phyloP scores from a whole-genome alignment of 495 filamentous ascomycete genomes.

The Tetracladium marchalianum region DNA sequence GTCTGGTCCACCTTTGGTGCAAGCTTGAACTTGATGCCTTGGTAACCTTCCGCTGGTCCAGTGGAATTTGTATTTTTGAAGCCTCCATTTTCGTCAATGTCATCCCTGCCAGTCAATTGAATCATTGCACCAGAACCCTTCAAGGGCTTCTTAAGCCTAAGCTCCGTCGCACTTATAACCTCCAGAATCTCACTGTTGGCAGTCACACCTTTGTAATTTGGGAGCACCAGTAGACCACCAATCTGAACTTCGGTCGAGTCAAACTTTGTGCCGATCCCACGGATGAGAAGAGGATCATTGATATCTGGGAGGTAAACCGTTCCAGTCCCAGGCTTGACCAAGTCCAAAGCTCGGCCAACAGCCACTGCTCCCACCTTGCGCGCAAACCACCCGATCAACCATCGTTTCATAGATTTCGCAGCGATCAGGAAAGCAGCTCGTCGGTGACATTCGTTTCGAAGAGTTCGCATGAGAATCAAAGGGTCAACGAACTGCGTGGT shows the following conservation, averaged over 20 bases:
- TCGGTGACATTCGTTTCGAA: constrained; percentile 75
- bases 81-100: constrained; percentile 51
- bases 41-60: constrained; percentile 48
- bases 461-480: constrained; percentile 81
- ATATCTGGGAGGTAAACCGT: constrained; percentile 86
- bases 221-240: constrained; percentile 79
- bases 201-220: constrained; percentile 66
- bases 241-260: constrained; percentile 57
- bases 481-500: constrained; percentile 69
- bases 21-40: constrained; percentile 74
- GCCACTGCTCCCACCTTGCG: constrained; percentile 75
- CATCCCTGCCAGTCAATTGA: constrained; percentile 71
- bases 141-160: constrained; percentile 80
- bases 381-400: constrained; percentile 77
- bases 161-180: constrained; percentile 69
- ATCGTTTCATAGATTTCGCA: constrained; percentile 81
- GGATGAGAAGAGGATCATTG: constrained; percentile 72
- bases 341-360: constrained; percentile 83
- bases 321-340: constrained; percentile 66
- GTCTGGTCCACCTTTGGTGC: constrained; percentile 94
- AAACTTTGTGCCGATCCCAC: constrained; percentile 83
- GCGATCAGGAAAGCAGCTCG: constrained; percentile 89
- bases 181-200: constrained; percentile 73
- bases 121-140: constrained; percentile 54
- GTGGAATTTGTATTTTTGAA: constrained; percentile 36